These are phyloP conservation scores for Fimicolochytrium jonesii DNA, from an alignment of 192 early-diverging fungal species.

Conservation along the genomic window DNA sequence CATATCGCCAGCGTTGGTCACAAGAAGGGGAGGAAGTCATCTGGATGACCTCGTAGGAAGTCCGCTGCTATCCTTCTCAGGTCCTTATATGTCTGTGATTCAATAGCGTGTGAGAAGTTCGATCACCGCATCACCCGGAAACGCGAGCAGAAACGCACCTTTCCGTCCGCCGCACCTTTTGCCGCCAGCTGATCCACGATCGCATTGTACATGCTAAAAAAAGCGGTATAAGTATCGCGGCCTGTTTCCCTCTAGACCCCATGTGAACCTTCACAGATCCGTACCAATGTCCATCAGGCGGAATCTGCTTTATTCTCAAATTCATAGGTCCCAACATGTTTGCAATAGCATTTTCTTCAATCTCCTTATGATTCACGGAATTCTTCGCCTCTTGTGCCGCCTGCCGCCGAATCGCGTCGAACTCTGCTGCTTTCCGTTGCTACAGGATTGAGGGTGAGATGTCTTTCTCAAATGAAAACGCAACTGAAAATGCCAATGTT, in stretches of 20 bases:
- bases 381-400: slow-evolving; percentile 71
- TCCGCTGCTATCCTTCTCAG: slow-evolving; percentile 69
- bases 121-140: too few species aligned
- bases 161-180: too few species aligned
- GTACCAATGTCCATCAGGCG: slow-evolving; percentile 89
- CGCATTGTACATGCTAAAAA: slow-evolving; percentile 77
- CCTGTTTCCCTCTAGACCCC: too few species aligned
- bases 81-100: slow-evolving; percentile 48
- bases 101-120: too few species aligned
- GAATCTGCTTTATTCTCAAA: slow-evolving; percentile 66
- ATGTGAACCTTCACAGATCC: too few species aligned
- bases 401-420: slow-evolving; percentile 65
- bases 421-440: slow-evolving; percentile 67
- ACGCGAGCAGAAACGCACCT: too few species aligned
- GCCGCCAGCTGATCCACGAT: slow-evolving; percentile 73
- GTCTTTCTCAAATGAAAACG: too few species aligned
- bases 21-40: slow-evolving; percentile 91
- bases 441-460: slow-evolving; percentile 29
- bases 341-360: slow-evolving; percentile 62
- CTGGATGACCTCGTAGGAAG: slow-evolving; percentile 74
- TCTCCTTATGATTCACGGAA: slow-evolving; percentile 68
- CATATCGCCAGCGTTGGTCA: slow-evolving; percentile 76
- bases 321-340: slow-evolving; percentile 34
- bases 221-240: too few species aligned
- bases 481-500: too few species aligned